Percentiles rank a stretch among this genome's conserved stretches.
These are phyloP conservation scores for Solanum paucissectum DNA, from an alignment of 257 asterid species.

Conservation along the genomic window DNA sequence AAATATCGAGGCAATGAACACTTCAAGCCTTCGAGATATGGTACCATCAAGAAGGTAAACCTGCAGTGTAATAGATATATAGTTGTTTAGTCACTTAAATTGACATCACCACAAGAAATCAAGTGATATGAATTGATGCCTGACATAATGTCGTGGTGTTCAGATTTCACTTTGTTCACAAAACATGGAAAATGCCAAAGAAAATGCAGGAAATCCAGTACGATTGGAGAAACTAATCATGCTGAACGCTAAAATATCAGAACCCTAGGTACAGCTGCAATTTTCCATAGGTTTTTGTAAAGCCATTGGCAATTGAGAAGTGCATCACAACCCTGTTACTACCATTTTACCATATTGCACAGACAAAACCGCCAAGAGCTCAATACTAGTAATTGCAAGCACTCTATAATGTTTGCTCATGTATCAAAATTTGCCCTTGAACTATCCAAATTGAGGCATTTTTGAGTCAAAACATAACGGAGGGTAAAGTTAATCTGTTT, in stretches of 20 bases:
- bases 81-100: background rate
- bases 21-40: background rate
- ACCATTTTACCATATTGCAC: background rate
- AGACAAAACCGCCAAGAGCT: background rate
- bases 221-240: background rate
- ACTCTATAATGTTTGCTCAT: background rate
- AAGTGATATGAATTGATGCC: background rate
- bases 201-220: background rate
- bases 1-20: background rate
- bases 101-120: background rate
- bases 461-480: background rate
- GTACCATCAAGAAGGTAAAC: background rate
- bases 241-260: background rate
- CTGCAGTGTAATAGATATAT: background rate
- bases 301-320: background rate
- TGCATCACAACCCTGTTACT: background rate
- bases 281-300: background rate
- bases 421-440: background rate
- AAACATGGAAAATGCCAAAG: background rate
- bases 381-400: background rate
- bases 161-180: background rate
- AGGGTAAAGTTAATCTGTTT: background rate
- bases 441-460: background rate
- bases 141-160: background rate
- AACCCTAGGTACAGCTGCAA: background rate